phyloP scores from a whole-genome alignment of 2,329 filamentous ascomycete species.

The Fusarium sp. region DNA sequence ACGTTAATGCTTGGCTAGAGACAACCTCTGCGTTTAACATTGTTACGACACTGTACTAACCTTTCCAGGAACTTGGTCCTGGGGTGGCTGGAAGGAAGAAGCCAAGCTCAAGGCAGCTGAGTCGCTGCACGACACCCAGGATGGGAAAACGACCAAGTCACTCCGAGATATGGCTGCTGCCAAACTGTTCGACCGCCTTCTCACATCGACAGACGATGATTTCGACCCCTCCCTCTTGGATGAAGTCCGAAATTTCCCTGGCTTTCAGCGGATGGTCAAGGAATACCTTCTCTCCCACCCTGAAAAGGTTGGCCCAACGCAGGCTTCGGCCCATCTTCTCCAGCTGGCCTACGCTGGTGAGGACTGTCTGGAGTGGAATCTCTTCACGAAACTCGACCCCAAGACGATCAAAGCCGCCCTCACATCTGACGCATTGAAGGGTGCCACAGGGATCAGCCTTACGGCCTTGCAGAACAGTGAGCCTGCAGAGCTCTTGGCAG shows the following conservation, averaged over 20 bases:
- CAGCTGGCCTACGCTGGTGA: not conserved
- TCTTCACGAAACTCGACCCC: not conserved
- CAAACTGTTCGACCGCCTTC: not conserved
- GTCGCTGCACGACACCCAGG: not conserved
- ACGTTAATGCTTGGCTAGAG: not conserved
- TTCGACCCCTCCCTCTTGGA: not conserved
- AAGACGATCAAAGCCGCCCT: not conserved
- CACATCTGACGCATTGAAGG: not conserved
- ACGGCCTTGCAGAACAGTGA: not conserved
- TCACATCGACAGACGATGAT: not conserved
- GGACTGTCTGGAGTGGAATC: not conserved
- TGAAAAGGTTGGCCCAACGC: not conserved
- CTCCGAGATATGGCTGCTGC: not conserved
- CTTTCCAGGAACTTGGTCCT: constrained; percentile 8
- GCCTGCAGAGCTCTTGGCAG: not conserved
- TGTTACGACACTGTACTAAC: not conserved
- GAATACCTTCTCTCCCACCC: not conserved
- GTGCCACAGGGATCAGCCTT: not conserved
- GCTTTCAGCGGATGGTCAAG: not conserved
- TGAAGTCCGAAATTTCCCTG: not conserved
- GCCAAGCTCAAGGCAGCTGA: not conserved
- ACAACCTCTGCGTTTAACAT: not conserved
- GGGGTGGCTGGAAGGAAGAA: not conserved
- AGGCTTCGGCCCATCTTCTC: not conserved
- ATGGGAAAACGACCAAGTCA: not conserved